Evolutionary conservation across 768 basidiomycete species (phyloP), one percentile per base, ranked within the genome.

Genomic region (Mycena indigotica): DNA sequence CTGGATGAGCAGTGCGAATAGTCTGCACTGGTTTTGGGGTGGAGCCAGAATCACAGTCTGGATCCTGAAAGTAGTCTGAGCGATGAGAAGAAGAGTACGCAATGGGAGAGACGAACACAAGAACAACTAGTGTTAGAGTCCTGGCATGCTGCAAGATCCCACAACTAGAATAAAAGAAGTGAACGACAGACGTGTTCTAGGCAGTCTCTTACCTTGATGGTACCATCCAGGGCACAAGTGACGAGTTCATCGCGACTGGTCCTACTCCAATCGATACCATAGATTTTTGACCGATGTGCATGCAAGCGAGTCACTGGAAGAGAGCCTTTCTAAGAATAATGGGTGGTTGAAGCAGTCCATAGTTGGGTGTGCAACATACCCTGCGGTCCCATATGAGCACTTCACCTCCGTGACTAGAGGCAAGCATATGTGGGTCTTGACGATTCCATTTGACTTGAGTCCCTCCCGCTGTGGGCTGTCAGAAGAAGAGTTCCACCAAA

Each of bases 401-500:
- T 65, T 90, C 84, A 61, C 91, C 88, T 51, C 84, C 80, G 68
- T 98, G 96, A 1, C 93, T 87, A 1, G 93, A 95, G 0, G 97
- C 96, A 0, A 99, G 78, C 4, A 97, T 74, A 58, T 97, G 86
- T 3, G 86, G 82, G 65, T 98, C 88, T 66, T 87, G 85, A 15
- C 91, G 80, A 68, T 96, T 98, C 93, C 94, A 99, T 72, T 98
- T 98, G 56, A 98, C 93, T 70, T 99, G 96, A 0, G 96, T 98
- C 1, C 91, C 94, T 16, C 84, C 87, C 17, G 87, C 93, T 93
- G 60, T 40, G 32, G 21, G n/a, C 35, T 15, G 12, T 23, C 40
- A 26, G 28, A 35, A 26, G 26, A 29, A 55, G 15, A 5, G 15
- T 26, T 26, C 38, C 26, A 16, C 17, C 29, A 38, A 30, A 35